phyloP scores from a whole-genome alignment of 1,284 basidiomycete species.

The Kwoniella shivajii region DNA sequence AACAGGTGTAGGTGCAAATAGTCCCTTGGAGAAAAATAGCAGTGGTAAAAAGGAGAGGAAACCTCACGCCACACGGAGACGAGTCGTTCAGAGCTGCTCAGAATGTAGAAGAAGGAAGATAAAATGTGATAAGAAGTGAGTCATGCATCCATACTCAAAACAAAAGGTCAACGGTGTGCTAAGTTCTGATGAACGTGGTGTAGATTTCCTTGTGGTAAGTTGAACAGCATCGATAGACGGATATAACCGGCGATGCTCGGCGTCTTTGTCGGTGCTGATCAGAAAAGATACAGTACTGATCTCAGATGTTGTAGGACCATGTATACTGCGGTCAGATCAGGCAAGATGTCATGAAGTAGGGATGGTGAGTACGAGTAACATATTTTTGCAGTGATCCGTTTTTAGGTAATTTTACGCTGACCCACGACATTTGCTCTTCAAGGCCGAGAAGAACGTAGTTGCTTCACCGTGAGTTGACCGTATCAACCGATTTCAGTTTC shows the following conservation, averaged over 20 bases:
- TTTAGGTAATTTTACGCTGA: neutral
- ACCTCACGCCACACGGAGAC: slow-evolving; percentile 45
- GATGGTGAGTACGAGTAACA: slow-evolving; percentile 45
- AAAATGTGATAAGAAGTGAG: slow-evolving; percentile 55
- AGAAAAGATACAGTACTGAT: neutral
- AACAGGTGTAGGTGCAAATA: neutral
- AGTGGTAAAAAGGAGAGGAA: slow-evolving; percentile 36
- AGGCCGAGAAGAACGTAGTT: slow-evolving; percentile 47
- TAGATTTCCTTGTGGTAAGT: slow-evolving; percentile 42
- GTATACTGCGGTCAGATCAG: slow-evolving; percentile 51
- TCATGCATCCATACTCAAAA: neutral
- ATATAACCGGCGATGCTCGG: neutral
- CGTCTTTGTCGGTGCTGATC: neutral
- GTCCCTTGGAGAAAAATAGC: slow-evolving; percentile 12
- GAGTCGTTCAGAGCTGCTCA: slow-evolving; percentile 55
- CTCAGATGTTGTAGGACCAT: slow-evolving; percentile 38
- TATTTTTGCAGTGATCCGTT: neutral
- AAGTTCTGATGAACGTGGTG: neutral
- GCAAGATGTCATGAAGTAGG: slow-evolving; percentile 54
- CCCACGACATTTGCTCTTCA: neutral
- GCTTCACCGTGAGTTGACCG: slow-evolving; percentile 31
- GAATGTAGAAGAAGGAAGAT: slow-evolving; percentile 55
- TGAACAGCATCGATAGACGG: no score
- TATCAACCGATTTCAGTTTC: neutral
- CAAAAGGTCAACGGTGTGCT: neutral